phyloP scores from a whole-genome alignment of 306 rosid species.

The Arachis stenosperma region DNA sequence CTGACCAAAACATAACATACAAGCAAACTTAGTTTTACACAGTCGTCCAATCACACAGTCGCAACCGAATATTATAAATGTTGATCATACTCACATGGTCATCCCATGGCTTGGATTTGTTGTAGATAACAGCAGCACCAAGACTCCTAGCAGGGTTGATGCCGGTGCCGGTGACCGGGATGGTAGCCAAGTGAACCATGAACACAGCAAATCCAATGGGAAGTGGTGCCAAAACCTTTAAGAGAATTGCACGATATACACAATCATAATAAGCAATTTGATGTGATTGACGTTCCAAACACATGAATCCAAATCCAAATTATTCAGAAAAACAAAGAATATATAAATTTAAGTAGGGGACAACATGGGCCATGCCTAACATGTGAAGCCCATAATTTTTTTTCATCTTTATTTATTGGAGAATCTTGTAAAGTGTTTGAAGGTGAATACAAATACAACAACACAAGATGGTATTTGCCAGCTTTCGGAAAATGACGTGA shows the following conservation, averaged over 20 bases:
- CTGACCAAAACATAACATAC: constrained; percentile 45
- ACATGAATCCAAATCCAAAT: constrained; percentile 41
- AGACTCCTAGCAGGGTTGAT: constrained; percentile 96
- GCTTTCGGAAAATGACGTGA: constrained; percentile 39
- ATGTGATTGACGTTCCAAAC: constrained; percentile 38
- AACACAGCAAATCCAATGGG: constrained; percentile 98
- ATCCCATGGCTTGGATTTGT: constrained; percentile 66
- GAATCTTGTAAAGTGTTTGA: constrained; percentile 37
- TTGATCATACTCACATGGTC: constrained; percentile 61
- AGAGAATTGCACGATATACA: constrained; percentile 2
- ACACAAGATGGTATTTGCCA: constrained; percentile 28
- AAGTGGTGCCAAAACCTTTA: constrained; percentile 93
- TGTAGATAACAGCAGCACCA: constrained; percentile 79
- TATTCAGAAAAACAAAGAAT: not conserved
- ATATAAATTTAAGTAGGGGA: constrained; percentile 37
- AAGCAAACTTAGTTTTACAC: not conserved
- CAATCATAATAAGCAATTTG: constrained; percentile 25
- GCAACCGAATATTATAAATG: no score
- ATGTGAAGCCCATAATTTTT: constrained; percentile 46
- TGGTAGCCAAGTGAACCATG: constrained; percentile 97
- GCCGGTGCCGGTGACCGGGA: constrained; percentile 91
- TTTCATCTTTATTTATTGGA: constrained; percentile 16
- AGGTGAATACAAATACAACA: constrained; percentile 28
- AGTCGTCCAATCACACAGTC: no score
- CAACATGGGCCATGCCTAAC: constrained; percentile 42